Conservation (phyloP, 2,329 filamentous ascomycete genomes). For the Pezicula rhizophila region DNA sequence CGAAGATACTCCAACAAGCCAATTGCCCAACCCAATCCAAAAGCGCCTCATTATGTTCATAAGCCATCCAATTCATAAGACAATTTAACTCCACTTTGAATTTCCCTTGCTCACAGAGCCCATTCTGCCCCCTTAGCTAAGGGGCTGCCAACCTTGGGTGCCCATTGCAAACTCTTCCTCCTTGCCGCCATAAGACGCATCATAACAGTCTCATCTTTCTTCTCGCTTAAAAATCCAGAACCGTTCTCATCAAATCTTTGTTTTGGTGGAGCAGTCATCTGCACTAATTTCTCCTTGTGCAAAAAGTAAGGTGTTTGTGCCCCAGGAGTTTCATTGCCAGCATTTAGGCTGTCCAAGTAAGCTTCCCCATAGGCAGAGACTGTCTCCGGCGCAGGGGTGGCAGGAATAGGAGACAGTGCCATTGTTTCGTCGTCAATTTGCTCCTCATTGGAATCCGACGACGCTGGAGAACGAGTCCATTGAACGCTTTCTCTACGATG, state of each 20-base stretch:
- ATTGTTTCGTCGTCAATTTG: conserved; percentile 19
- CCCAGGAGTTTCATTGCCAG: conserved; percentile 20
- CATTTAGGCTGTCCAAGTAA: conserved; percentile 18
- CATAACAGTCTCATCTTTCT: conserved; percentile 44
- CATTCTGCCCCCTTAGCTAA: conserved; percentile 42
- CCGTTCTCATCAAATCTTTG: conserved; percentile 23
- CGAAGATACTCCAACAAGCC: no score
- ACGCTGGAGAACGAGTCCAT: conserved; percentile 25
- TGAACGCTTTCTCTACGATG: conserved; percentile 24
- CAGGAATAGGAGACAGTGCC: conserved; percentile 24
- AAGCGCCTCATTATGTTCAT: background rate
- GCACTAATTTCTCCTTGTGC: conserved; percentile 22
- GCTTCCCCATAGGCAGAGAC: conserved; percentile 23
- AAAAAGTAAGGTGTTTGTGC: conserved; percentile 27
- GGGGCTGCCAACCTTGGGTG: conserved; percentile 69
- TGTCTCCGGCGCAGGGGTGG: conserved; percentile 24
- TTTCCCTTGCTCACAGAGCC: background rate
- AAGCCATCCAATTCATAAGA: background rate
- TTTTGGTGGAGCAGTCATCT: conserved; percentile 25
- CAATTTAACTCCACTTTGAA: background rate
- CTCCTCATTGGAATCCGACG: conserved; percentile 7
- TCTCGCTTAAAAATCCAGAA: conserved; percentile 37
- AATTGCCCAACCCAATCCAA: no score
- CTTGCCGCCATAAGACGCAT: conserved; percentile 58
- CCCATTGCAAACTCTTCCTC: conserved; percentile 72